phyloP scores from a whole-genome alignment of 2,329 filamentous ascomycete genomes.

The Penicillium sp. region DNA sequence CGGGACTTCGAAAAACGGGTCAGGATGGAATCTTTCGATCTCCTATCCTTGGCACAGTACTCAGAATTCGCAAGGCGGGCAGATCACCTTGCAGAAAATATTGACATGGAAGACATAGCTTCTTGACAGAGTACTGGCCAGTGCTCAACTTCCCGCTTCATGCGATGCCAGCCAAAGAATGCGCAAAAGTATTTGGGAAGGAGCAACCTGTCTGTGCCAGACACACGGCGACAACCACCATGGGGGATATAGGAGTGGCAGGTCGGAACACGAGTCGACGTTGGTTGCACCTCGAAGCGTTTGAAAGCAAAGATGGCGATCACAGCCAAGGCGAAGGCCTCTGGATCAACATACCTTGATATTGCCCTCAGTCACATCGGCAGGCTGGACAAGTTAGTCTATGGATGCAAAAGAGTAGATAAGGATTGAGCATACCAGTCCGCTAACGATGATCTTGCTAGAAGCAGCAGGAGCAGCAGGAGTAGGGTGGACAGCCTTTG shows the following conservation, averaged over 20 bases:
- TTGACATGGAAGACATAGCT: slow-evolving; percentile 32
- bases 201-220: slow-evolving; percentile 37
- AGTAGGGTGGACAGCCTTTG: slow-evolving; percentile 63
- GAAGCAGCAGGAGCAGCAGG: slow-evolving; percentile 64
- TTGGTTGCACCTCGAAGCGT: slow-evolving; percentile 41
- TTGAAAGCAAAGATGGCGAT: slow-evolving; percentile 60
- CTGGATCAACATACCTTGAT: slow-evolving; percentile 99
- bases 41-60: slow-evolving; percentile 33
- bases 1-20: slow-evolving; percentile 30
- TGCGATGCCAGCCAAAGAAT: slow-evolving; percentile 28
- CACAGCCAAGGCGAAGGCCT: slow-evolving; percentile 71
- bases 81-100: slow-evolving; percentile 56
- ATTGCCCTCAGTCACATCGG: slow-evolving; percentile 93
- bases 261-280: slow-evolving; percentile 33
- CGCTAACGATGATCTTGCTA: slow-evolving; percentile 98
- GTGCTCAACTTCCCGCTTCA: slow-evolving; percentile 57
- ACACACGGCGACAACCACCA: slow-evolving; percentile 27
- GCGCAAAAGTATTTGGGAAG: slow-evolving; percentile 33
- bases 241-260: slow-evolving; percentile 23
- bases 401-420: slow-evolving; percentile 12
- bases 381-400: slow-evolving; percentile 68
- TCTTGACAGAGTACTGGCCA: slow-evolving; percentile 53
- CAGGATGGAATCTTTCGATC: slow-evolving; percentile 25
- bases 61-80: slow-evolving; percentile 26
- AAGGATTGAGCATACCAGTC: slow-evolving; percentile 71